These are phyloP conservation scores for Fusarium sp. DNA, from an alignment of 2,329 filamentous ascomycete species.

Conservation along the genomic window DNA sequence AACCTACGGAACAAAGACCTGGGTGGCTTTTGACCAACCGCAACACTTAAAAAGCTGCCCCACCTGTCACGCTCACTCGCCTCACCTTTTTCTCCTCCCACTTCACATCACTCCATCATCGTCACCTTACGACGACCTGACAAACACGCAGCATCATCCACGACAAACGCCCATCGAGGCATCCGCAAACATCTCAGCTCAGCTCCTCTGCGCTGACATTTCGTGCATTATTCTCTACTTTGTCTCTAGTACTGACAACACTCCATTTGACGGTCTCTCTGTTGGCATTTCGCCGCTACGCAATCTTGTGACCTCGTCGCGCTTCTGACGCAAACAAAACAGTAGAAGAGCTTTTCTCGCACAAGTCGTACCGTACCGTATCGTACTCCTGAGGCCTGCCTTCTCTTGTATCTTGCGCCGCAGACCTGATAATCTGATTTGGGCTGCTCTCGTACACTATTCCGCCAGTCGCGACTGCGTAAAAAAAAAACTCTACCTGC, in stretches of 20 bases:
- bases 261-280: constrained; percentile 34
- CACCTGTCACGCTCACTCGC: constrained; percentile 38
- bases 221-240: constrained; percentile 31
- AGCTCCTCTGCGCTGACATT: constrained; percentile 14
- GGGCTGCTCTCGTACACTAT: constrained; percentile 45
- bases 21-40: constrained; percentile 24
- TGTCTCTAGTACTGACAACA: constrained; percentile 39
- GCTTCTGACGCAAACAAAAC: constrained; percentile 45
- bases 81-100: constrained; percentile 31
- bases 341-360: constrained; percentile 50
- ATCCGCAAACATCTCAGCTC: constrained; percentile 20
- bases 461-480: constrained; percentile 48
- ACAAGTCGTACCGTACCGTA: constrained; percentile 46
- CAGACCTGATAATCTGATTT: constrained; percentile 29
- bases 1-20: constrained; percentile 12
- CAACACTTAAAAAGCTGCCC: constrained; percentile 38
- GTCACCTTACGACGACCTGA: constrained; percentile 35
- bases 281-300: constrained; percentile 37
- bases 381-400: constrained; percentile 48
- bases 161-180: constrained; percentile 36
- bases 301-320: constrained; percentile 48
- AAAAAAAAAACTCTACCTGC: constrained; percentile 39
- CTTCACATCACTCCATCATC: constrained; percentile 37
- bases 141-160: constrained; percentile 31
- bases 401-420: constrained; percentile 46